phyloP scores from a whole-genome alignment of 768 basidiomycete species.

The Strobilomyces echinocephalus region DNA sequence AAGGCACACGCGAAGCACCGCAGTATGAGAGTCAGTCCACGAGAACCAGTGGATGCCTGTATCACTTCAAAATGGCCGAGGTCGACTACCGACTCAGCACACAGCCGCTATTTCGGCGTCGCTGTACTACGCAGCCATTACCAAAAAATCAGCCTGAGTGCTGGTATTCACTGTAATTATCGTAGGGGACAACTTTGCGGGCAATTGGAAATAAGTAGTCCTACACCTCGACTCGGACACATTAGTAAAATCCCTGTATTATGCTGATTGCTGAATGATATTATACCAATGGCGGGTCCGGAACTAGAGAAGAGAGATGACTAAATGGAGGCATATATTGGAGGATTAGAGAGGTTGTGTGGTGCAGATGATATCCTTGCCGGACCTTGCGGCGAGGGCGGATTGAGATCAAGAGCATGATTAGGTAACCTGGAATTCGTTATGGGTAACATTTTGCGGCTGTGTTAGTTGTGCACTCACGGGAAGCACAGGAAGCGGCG shows the following conservation, averaged over 20 bases:
- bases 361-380: neutral
- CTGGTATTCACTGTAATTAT: neutral
- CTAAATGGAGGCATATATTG: neutral
- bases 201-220: slow-evolving; percentile 1
- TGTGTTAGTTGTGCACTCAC: neutral
- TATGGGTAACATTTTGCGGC: neutral
- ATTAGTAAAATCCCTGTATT: neutral
- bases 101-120: neutral
- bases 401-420: neutral
- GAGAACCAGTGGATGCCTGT: neutral
- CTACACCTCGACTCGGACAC: slow-evolving; percentile 12
- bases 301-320: neutral
- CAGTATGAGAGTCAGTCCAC: neutral
- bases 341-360: neutral
- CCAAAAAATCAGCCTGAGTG: neutral
- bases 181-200: neutral
- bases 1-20: neutral
- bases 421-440: neutral
- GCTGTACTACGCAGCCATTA: neutral
- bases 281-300: neutral
- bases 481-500: neutral
- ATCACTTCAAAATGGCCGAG: neutral
- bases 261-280: neutral
- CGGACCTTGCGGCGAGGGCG: no score
- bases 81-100: neutral